Evolutionary conservation across 2,329 filamentous ascomycete species (phyloP).

Genomic region (Didymella exigua): DNA sequence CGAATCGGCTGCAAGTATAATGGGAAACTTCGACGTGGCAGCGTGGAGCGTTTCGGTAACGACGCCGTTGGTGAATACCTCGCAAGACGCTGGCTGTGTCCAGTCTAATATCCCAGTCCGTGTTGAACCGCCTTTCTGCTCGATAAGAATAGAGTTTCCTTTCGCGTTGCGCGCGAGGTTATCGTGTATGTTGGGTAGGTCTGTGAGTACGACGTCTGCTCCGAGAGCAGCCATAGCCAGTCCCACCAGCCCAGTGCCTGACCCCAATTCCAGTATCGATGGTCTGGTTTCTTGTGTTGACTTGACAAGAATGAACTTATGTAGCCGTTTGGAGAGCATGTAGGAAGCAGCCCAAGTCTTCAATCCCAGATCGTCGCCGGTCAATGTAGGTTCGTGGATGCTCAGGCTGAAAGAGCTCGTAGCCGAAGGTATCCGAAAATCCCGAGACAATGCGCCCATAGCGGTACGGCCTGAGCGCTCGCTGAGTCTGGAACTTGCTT

Average conservation of each 20-base stretch:
- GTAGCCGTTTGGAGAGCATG: conserved; percentile 76
- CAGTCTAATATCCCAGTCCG: conserved; percentile 75
- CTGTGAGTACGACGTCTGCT: conserved; percentile 74
- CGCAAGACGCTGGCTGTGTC: conserved; percentile 62
- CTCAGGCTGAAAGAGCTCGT: conserved; percentile 60
- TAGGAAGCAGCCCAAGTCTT: conserved; percentile 97
- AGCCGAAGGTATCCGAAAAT: conserved; percentile 62
- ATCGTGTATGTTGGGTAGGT: conserved; percentile 79
- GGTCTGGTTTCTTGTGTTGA: conserved; percentile 1
- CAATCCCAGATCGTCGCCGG: conserved; percentile 83
- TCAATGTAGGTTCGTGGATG: conserved; percentile 85
- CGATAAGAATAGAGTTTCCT: conserved; percentile 65
- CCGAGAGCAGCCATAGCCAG: conserved; percentile 78
- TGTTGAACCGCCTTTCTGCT: conserved; percentile 61
- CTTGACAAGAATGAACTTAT: conserved; percentile 34
- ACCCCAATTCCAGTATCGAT: conserved; percentile 75
- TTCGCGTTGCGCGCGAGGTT: conserved; percentile 79
- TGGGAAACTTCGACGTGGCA: conserved; percentile 46
- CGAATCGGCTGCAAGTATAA: conserved; percentile 84
- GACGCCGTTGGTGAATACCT: conserved; percentile 19
- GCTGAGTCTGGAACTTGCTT: conserved; percentile 78
- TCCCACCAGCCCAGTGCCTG: conserved; percentile 90
- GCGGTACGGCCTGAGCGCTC: conserved; percentile 82
- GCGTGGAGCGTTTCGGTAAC: conserved; percentile 9
- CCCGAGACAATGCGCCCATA: conserved; percentile 67